A percentile compares a stretch with the other conserved stretches of the same genome.
phyloP scores from a whole-genome alignment of 495 filamentous ascomycete species.

The Hypoxylon subgilvum region DNA sequence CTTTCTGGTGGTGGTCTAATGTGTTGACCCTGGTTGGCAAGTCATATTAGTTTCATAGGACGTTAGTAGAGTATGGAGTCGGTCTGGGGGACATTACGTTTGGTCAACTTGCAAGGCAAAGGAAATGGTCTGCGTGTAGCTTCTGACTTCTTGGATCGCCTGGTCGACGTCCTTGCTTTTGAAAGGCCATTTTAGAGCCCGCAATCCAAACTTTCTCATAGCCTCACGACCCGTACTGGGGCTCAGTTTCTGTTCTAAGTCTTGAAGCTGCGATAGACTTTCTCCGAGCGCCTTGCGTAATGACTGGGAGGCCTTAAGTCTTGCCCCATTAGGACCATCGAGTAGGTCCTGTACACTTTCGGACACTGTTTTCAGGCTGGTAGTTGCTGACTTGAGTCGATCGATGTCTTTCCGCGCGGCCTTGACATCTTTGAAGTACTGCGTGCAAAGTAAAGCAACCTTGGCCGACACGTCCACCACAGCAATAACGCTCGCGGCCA shows the following conservation, averaged over 20 bases:
- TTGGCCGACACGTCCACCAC: constrained; percentile 45
- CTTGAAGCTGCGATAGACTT: constrained; percentile 40
- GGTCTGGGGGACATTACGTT: constrained; percentile 34
- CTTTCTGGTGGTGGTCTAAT: no score
- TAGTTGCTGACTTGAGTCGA: constrained; percentile 36
- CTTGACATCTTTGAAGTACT: constrained; percentile 43
- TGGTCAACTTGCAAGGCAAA: constrained; percentile 50
- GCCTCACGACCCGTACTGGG: constrained; percentile 30
- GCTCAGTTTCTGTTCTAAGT: constrained; percentile 44
- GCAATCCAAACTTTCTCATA: constrained; percentile 40
- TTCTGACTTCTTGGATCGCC: constrained; percentile 42
- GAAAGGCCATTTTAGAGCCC: constrained; percentile 53
- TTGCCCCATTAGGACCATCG: constrained; percentile 13
- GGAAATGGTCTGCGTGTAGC: constrained; percentile 45
- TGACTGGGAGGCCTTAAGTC: constrained; percentile 12
- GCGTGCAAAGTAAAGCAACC: constrained; percentile 39
- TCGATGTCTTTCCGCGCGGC: constrained; percentile 46
- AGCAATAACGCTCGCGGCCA: constrained; percentile 45
- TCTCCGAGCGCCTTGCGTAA: constrained; percentile 21
- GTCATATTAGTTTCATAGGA: no score
- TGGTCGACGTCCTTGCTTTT: constrained; percentile 48
- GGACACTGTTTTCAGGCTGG: constrained; percentile 29
- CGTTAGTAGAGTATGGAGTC: no score
- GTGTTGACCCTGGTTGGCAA: no score
- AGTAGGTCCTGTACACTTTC: constrained; percentile 3